phyloP scores from a whole-genome alignment of 768 basidiomycete genomes.

The Pleurotus cornucopiae region DNA sequence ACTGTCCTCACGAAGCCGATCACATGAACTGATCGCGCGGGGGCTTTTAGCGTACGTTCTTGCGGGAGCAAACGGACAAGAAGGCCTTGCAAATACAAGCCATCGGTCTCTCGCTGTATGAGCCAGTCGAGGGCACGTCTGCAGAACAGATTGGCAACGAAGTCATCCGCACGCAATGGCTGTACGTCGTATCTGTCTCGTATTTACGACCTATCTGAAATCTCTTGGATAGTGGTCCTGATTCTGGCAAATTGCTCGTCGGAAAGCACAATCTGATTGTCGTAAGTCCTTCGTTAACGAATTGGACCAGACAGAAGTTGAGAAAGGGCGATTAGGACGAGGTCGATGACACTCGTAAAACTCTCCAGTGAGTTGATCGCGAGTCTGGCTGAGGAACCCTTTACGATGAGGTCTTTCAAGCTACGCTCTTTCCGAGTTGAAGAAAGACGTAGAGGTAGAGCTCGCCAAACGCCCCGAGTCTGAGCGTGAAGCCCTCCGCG shows the following conservation, averaged over 20 bases:
- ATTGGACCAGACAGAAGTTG: too few relatives aligned
- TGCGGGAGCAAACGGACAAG: conserved; percentile 65
- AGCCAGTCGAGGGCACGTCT: conserved; percentile 74
- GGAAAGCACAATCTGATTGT: conserved; percentile 83
- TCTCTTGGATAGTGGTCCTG: conserved; percentile 45
- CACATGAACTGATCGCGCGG: conserved; percentile 4
- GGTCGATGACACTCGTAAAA: conserved; percentile 86
- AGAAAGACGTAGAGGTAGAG: conserved; percentile 81
- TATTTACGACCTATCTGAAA: conserved; percentile 7
- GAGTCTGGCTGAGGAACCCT: background rate
- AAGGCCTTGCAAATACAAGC: conserved; percentile 91
- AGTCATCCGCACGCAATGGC: conserved; percentile 95
- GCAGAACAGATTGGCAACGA: conserved; percentile 75
- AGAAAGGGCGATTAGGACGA: conserved; percentile 54
- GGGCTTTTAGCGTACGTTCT: conserved; percentile 68
- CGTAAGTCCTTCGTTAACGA: conserved; percentile 35
- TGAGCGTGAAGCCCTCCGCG: conserved; percentile 64
- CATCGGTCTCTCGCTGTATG: conserved; percentile 94
- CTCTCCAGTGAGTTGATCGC: conserved; percentile 62
- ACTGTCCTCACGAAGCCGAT: background rate
- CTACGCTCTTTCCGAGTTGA: conserved; percentile 87
- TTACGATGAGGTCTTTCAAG: conserved; percentile 29
- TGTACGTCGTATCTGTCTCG: conserved; percentile 44
- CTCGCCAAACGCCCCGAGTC: conserved; percentile 60
- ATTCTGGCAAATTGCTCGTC: conserved; percentile 64